A percentile compares a stretch with the other conserved stretches of the same genome.
phyloP scores from a whole-genome alignment of 768 basidiomycete species.

The Suillus paluster region DNA sequence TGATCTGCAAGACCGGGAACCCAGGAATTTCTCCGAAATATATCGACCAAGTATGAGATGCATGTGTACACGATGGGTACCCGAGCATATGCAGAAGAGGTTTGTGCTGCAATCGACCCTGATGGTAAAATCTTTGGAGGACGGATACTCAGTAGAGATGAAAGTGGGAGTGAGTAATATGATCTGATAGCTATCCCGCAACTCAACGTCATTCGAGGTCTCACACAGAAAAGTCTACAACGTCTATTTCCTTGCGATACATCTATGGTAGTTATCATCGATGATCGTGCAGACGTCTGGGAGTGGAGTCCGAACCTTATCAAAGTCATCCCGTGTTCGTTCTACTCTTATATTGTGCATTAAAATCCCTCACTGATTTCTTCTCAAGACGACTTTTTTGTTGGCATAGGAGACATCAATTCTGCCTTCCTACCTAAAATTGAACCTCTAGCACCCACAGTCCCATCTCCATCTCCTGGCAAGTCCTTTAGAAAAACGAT shows the following conservation, averaged over 20 bases:
- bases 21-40: slow-evolving; percentile 70
- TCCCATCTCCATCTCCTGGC: slow-evolving; percentile 26
- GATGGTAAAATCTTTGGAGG: slow-evolving; percentile 83
- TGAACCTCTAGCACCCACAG: slow-evolving; percentile 45
- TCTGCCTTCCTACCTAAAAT: slow-evolving; percentile 89
- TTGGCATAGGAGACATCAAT: slow-evolving; percentile 98
- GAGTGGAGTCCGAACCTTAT: slow-evolving; percentile 96
- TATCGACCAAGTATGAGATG: slow-evolving; percentile 90
- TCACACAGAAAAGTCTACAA: slow-evolving; percentile 91
- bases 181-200: slow-evolving; percentile 3
- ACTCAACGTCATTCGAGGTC: slow-evolving; percentile 50
- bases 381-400: slow-evolving; percentile 89
- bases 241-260: slow-evolving; percentile 96
- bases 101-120: slow-evolving; percentile 94
- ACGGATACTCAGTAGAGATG: slow-evolving; percentile 89
- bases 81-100: slow-evolving; percentile 93
- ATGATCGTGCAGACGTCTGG: slow-evolving; percentile 99
- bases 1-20: slow-evolving; percentile 70
- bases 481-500: slow-evolving; percentile 12
- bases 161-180: slow-evolving; percentile 85
- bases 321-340: slow-evolving; percentile 93
- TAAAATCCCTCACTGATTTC: slow-evolving; percentile 4
- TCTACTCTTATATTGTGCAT: slow-evolving; percentile 1
- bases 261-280: slow-evolving; percentile 99
- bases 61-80: slow-evolving; percentile 99